phyloP scores from a whole-genome alignment of 208 protist species.

The Zelonia costaricensis region DNA sequence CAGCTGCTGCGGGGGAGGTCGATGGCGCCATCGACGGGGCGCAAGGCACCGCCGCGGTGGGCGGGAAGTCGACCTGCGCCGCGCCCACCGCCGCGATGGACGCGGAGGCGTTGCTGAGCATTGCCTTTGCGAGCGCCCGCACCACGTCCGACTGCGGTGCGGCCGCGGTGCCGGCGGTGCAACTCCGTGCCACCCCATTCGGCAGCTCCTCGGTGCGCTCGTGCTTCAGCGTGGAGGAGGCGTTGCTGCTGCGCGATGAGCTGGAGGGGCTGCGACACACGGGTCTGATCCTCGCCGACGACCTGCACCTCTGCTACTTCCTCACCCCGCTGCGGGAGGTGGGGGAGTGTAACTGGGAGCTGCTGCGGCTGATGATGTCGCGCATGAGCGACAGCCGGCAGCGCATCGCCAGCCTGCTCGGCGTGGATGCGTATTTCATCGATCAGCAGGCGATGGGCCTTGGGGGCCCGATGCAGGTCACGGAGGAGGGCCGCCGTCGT shows the following conservation, averaged over 20 bases:
- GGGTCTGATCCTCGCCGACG: conserved; percentile 85
- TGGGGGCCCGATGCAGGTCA: conserved; percentile 23
- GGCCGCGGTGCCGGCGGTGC: neutral
- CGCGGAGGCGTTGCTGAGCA: neutral
- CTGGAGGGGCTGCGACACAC: conserved; percentile 63
- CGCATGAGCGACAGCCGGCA: conserved; percentile 68
- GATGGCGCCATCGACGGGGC: no score
- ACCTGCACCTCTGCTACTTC: conserved; percentile 92
- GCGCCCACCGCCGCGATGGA: neutral
- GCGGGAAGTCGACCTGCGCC: neutral
- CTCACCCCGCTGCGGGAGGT: conserved; percentile 83
- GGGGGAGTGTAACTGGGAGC: conserved; percentile 70
- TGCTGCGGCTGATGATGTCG: conserved; percentile 62
- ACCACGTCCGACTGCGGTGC: no score
- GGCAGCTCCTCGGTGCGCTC: conserved; percentile 76
- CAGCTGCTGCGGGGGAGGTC: neutral
- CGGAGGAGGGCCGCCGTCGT: conserved; percentile 33
- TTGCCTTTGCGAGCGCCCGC: no score
- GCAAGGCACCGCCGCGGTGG: no score
- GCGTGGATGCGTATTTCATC: conserved; percentile 78
- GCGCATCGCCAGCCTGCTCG: conserved; percentile 75
- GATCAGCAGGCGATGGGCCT: conserved; percentile 72
- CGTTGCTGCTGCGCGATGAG: conserved; percentile 66
- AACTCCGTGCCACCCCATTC: conserved; percentile 61
- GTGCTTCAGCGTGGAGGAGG: conserved; percentile 83